Base-by-base conservation (phyloP, 176 grass and related monocot genomes). In the Eleusine indica region DNA sequence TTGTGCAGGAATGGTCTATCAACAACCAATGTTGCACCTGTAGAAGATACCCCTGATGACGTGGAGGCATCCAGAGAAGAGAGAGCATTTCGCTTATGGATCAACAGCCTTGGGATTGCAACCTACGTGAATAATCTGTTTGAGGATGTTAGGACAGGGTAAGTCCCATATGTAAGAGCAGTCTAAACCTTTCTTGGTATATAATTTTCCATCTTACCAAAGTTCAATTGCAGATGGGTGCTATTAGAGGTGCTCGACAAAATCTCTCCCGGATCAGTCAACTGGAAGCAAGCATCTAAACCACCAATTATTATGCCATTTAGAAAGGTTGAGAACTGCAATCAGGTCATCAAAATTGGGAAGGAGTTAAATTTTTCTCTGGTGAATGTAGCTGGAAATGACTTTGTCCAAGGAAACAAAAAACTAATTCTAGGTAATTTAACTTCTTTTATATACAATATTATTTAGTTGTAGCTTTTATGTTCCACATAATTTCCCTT, bases 81-180 rank as follows among this genome's bases (percentile, higher is more conserved):
- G 80, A 98, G 93, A 84, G 90, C 93, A 68, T 98, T 98, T 68
- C 93, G 96, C 32, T 73, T 98, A 68, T 98, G 96, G 96, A 98
- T 98, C 70, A 98, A 98, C 74, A 98, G 85, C 79, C 96, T 98
- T 88, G 96, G 96, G 73, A 95, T 93, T 90, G 56, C 60, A 49
- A 98, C 96, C 51, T 93, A 98, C 74, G 89, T 98, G 53, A 98
- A 98, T 75, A 84, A 95, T 88, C 81, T 98, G 83, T 98, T 98
- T 93, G 96, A 98, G 90, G 96, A 98, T 84, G 93, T 98, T 80
- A 93, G 90, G 76, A 98, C 92, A 63, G 96, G 96, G 96, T 98
- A 86, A 67, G 80, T 16, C 25, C 54, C 29, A 56, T 76, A 2
- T 74, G 18, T 22, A 83, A 39, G 5, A 69, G 35, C 9, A 54